Conservation (phyloP, 2,329 filamentous ascomycete species). For the Chrysosporium keratinophilum region DNA sequence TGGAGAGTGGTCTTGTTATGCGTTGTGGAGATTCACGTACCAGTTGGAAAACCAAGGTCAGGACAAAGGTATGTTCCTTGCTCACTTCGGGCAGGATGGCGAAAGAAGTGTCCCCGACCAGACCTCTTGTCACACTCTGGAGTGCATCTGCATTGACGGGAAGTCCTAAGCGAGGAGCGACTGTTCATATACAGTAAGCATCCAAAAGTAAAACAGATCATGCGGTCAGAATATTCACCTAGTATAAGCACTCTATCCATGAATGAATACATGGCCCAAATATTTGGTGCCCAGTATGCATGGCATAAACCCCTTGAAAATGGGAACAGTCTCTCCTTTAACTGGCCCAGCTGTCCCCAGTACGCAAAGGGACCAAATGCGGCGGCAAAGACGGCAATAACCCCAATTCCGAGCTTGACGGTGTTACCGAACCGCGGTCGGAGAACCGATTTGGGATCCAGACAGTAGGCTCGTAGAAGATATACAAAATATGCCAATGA, state of each 20-base stretch:
- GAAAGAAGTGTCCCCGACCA: conserved; percentile 89
- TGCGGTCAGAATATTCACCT: conserved; percentile 43
- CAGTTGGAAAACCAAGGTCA: conserved; percentile 74
- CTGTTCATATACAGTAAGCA: conserved; percentile 35
- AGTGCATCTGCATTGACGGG: conserved; percentile 63
- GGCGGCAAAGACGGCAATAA: conserved; percentile 60
- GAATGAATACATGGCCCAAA: conserved; percentile 97
- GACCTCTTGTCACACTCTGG: conserved; percentile 79
- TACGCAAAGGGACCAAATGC: conserved; percentile 83
- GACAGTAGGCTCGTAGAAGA: conserved; percentile 77
- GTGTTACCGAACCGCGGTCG: conserved; percentile 67
- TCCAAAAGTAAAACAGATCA: background rate
- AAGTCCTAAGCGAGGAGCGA: conserved; percentile 71
- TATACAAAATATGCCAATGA: conserved; percentile 94
- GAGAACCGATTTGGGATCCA: conserved; percentile 66
- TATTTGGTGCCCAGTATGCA: conserved; percentile 95
- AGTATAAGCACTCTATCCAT: conserved; percentile 71
- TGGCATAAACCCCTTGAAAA: conserved; percentile 91
- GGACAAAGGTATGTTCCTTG: conserved; percentile 64
- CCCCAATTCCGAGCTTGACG: conserved; percentile 67
- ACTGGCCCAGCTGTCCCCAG: conserved; percentile 72
- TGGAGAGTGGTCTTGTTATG: background rate
- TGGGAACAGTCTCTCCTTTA: conserved; percentile 77
- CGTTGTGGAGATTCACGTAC: conserved; percentile 31
- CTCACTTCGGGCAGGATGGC: conserved; percentile 82